These are phyloP conservation scores for Xylaria sp. DNA, from an alignment of 2,329 filamentous ascomycete genomes.

Conservation along the genomic window DNA sequence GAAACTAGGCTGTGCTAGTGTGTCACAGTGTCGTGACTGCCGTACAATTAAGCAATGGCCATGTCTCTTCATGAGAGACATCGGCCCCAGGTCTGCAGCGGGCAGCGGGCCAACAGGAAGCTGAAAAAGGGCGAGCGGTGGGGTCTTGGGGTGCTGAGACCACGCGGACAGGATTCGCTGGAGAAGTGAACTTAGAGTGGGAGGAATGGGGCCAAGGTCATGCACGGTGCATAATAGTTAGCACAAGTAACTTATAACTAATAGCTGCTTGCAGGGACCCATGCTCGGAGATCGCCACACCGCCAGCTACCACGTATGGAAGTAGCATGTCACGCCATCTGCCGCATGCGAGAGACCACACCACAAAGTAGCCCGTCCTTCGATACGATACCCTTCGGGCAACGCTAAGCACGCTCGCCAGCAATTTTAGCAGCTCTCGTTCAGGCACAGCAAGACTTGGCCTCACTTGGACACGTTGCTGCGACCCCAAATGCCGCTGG, in stretches of 20 bases:
- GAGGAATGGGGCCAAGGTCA: slow-evolving; percentile 27
- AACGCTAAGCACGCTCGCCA: slow-evolving; percentile 27
- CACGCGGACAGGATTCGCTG: slow-evolving; percentile 41
- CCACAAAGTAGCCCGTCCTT: slow-evolving; percentile 38
- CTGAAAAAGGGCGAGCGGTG: slow-evolving; percentile 36
- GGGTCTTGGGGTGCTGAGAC: slow-evolving; percentile 20
- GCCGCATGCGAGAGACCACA: slow-evolving; percentile 35
- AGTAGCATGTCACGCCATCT: slow-evolving; percentile 39
- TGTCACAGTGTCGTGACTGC: slow-evolving; percentile 33
- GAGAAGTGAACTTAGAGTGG: neutral
- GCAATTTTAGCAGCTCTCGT: slow-evolving; percentile 24
- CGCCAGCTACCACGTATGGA: slow-evolving; percentile 42
- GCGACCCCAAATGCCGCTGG: slow-evolving; percentile 35
- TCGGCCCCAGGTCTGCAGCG: slow-evolving; percentile 20
- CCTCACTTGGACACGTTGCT: slow-evolving; percentile 46
- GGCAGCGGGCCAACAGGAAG: too few relatives aligned
- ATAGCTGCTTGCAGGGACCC: slow-evolving; percentile 37
- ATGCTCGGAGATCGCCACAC: slow-evolving; percentile 44
- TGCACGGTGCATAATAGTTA: slow-evolving; percentile 47
- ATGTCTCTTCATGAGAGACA: slow-evolving; percentile 30
- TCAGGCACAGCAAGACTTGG: slow-evolving; percentile 35
- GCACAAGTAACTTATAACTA: too few relatives aligned
- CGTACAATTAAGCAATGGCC: slow-evolving; percentile 1
- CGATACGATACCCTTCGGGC: slow-evolving; percentile 10
- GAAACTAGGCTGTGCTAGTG: slow-evolving; percentile 30